phyloP scores from a whole-genome alignment of 768 basidiomycete species.

The Mycena epipterygia region DNA sequence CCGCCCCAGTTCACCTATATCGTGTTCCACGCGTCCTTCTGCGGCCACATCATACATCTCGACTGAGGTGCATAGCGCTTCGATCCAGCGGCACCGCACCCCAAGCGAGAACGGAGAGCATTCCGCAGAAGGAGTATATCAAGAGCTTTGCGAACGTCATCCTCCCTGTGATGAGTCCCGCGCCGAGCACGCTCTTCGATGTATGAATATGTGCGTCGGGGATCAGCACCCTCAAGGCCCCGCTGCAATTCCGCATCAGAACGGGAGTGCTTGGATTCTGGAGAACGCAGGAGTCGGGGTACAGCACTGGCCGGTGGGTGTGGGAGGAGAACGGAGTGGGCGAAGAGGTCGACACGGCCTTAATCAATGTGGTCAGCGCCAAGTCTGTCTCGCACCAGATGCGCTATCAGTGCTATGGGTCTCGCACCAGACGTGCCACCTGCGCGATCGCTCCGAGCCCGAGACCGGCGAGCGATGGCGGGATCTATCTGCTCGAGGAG shows the following conservation, averaged over 20 bases:
- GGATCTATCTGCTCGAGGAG: constrained; percentile 93
- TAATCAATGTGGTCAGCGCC: constrained; percentile 79
- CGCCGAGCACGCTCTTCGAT: constrained; percentile 63
- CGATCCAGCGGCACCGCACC: constrained; percentile 90
- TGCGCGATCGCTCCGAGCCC: constrained; percentile 82
- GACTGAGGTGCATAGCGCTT: constrained; percentile 91
- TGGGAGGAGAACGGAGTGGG: constrained; percentile 67
- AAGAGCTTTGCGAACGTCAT: constrained; percentile 97
- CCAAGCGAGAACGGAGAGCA: constrained; percentile 93
- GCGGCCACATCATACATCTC: constrained; percentile 97
- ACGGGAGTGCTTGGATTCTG: constrained; percentile 93
- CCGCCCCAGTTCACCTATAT: constrained; percentile 81
- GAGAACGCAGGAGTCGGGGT: constrained; percentile 85
- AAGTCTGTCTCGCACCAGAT: constrained; percentile 85
- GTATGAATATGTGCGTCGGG: constrained; percentile 91
- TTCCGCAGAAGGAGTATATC: constrained; percentile 94
- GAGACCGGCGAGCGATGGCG: constrained; percentile 82
- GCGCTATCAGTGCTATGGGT: no score
- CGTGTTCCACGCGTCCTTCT: constrained; percentile 89
- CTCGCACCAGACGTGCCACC: constrained; percentile 87
- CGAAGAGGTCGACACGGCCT: constrained; percentile 91
- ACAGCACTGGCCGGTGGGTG: constrained; percentile 67
- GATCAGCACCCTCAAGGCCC: constrained; percentile 88
- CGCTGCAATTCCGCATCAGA: constrained; percentile 81
- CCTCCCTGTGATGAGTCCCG: constrained; percentile 78